Evolutionary conservation across 768 basidiomycete genomes (phyloP), one percentile per base, ranked within the genome.

Genomic region (Naganishia vishniacii): DNA sequence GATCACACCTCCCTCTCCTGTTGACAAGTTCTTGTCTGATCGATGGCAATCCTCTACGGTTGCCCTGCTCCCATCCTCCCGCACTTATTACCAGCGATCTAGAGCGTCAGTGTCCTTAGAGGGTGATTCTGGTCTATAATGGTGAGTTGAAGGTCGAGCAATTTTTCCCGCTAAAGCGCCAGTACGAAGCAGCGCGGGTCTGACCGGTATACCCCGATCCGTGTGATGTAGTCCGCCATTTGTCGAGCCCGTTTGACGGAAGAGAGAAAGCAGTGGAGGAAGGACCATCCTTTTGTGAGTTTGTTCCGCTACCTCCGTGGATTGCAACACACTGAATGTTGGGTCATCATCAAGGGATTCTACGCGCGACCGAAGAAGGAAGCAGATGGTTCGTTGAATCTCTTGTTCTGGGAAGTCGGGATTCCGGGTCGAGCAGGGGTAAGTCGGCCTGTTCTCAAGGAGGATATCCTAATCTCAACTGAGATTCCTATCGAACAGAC

Each of bases 381-480:
- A 20, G 75, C 85, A 25, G 95, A 99, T 79, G 91, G 94, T 18
- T 88, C 91, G 2, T 86, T 97, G 85, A 93, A 98, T 78, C 81
- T 99, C 49, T 85, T 98, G 84, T 86, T 91, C 76, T 99, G 95
- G 95, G 95, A 98, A 76, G 92, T 95, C 1, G 95, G 95, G 25
- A 98, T 99, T 70, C 95, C 95, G 18, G 95, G 95, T 29, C 98
- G 95, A 79, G 68, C 82, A 51, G 82, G 82, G 65, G 95, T 95
- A 78, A 79, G 89, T 83, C 2, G 28, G 15, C 44, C 18, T 12
- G 29, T n/a, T 23, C 8, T 16, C 26, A 3, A 45, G 13, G 23
- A 46, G 26, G 18, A 59, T 23, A 20, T 41, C n/a, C 20, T 16
- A 66, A 62, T 67, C 62, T 71, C 62, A 60, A 60, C n/a, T 28